phyloP scores from a whole-genome alignment of 169 alveolate genomes.

The Pseudocohnilembus persalinus region DNA sequence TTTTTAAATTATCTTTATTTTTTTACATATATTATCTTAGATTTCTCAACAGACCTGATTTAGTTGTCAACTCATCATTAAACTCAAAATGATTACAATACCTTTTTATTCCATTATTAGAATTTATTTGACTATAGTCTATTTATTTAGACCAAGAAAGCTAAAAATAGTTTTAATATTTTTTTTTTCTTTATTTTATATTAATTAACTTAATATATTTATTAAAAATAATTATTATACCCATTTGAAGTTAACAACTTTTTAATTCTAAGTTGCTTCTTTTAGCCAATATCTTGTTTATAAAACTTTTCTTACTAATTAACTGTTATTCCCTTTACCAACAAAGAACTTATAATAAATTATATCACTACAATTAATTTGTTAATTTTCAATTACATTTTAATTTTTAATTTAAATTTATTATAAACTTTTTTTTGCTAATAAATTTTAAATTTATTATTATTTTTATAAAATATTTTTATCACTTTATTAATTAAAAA shows the following conservation, averaged over 20 bases:
- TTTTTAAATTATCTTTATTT: neutral
- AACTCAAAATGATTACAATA: slow-evolving; percentile 17
- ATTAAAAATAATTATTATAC: too few relatives aligned
- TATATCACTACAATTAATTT: neutral
- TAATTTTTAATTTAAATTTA: too few relatives aligned
- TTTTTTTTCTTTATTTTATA: too few relatives aligned
- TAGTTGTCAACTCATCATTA: slow-evolving; percentile 5
- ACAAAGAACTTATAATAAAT: too few relatives aligned
- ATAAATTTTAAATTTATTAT: too few relatives aligned
- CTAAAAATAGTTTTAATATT: neutral
- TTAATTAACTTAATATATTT: too few relatives aligned
- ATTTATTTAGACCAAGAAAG: neutral
- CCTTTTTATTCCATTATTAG: neutral
- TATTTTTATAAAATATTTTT: too few relatives aligned
- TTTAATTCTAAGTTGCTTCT: slow-evolving; percentile 1
- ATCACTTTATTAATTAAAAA: too few relatives aligned
- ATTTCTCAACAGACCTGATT: slow-evolving; percentile 3
- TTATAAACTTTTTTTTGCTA: too few relatives aligned
- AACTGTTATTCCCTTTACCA: slow-evolving; percentile 31
- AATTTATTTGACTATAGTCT: neutral
- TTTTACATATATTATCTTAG: neutral
- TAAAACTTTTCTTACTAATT: slow-evolving; percentile 30
- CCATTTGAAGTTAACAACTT: neutral
- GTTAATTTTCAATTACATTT: too few relatives aligned
- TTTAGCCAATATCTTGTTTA: slow-evolving; percentile 7